Conservation (phyloP, 371 early-diverging fungal species). For the Mucor circinelloides region DNA sequence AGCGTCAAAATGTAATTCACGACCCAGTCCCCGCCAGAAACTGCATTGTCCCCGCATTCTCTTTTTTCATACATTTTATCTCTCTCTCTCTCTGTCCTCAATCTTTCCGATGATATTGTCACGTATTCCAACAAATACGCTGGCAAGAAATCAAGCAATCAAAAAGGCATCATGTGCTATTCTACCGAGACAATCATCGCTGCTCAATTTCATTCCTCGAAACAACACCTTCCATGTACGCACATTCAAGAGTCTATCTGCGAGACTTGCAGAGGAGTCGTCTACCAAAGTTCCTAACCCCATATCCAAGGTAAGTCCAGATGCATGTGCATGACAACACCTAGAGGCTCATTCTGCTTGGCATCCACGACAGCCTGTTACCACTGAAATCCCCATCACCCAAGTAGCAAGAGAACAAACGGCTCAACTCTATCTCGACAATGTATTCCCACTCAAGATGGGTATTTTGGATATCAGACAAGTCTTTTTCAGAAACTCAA, state of each 20-base stretch:
- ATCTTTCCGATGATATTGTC: background rate
- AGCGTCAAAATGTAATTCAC: background rate
- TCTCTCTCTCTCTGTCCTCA: background rate
- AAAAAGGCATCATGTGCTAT: slow-evolving; percentile 4
- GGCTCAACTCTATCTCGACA: slow-evolving; percentile 46
- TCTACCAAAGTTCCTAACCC: slow-evolving; percentile 1
- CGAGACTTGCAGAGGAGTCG: background rate
- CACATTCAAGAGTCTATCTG: slow-evolving; percentile 6
- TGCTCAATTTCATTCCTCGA: background rate
- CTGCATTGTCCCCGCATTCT: background rate
- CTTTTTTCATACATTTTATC: background rate
- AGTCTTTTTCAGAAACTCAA: slow-evolving; percentile 35
- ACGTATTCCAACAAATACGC: background rate
- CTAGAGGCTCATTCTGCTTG: background rate
- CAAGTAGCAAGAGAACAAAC: slow-evolving; percentile 26
- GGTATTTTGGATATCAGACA: slow-evolving; percentile 44
- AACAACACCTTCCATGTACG: background rate
- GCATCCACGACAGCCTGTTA: background rate
- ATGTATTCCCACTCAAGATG: slow-evolving; percentile 49
- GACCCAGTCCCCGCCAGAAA: slow-evolving; percentile 1
- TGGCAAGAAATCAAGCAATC: background rate
- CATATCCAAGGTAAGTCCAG: slow-evolving; percentile 1
- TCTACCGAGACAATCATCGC: background rate
- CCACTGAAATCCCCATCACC: background rate
- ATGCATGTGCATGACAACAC: background rate